These are phyloP conservation scores for Alternaria postmessia DNA, from an alignment of 2,329 filamentous ascomycete genomes.

Conservation along the genomic window DNA sequence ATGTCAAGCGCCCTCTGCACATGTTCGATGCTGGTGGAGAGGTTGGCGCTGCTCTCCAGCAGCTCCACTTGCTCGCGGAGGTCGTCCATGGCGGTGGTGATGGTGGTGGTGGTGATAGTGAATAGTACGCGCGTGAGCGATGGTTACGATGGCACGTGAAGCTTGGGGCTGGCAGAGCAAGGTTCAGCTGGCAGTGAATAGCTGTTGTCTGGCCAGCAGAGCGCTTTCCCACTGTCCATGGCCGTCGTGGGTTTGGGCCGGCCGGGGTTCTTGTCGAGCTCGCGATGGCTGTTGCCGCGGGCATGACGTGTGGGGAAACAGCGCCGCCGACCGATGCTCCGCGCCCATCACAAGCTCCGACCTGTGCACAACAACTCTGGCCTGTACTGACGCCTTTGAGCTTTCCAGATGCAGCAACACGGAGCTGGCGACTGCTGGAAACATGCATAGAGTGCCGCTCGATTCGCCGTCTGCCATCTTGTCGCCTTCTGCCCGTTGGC, in stretches of 20 bases:
- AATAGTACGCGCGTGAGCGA: neutral
- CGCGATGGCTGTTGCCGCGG: slow-evolving; percentile 18
- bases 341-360: slow-evolving; percentile 1
- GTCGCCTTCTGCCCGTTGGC: slow-evolving; percentile 19
- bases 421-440: slow-evolving; percentile 15
- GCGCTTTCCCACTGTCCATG: slow-evolving; percentile 32
- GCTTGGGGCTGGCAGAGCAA: neutral
- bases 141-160: slow-evolving; percentile 15
- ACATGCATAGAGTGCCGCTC: slow-evolving; percentile 30
- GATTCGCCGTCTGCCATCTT: slow-evolving; percentile 3
- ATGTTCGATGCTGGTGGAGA: slow-evolving; percentile 76
- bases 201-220: slow-evolving; percentile 30
- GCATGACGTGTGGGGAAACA: slow-evolving; percentile 35
- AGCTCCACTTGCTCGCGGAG: slow-evolving; percentile 78
- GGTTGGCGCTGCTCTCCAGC: slow-evolving; percentile 73
- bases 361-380: slow-evolving; percentile 1
- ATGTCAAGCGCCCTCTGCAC: slow-evolving; percentile 84
- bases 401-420: slow-evolving; percentile 17
- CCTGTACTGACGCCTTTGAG: neutral
- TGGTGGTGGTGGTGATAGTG: slow-evolving; percentile 42
- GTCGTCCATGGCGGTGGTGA: slow-evolving; percentile 61
- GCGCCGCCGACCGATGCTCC: slow-evolving; percentile 5
- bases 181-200: neutral
- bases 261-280: slow-evolving; percentile 18
- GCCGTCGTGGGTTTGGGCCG: slow-evolving; percentile 27